Conservation (phyloP, 306 rosid species). For the Cicer judaicum region DNA sequence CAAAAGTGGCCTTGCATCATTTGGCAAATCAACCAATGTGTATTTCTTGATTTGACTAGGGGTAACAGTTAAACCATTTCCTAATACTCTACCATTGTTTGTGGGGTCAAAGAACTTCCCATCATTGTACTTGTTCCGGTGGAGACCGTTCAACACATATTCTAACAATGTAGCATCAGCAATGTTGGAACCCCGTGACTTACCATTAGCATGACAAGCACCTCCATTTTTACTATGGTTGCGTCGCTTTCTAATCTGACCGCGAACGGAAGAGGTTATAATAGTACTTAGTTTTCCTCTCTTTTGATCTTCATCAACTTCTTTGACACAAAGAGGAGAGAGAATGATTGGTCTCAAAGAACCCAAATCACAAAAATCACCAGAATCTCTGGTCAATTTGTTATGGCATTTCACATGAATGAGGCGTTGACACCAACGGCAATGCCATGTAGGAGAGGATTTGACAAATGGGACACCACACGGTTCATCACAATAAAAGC, state of each 20-base stretch:
- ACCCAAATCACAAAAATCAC: slow-evolving; percentile 78
- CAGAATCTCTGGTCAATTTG: slow-evolving; percentile 64
- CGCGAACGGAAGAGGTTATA: slow-evolving; percentile 57
- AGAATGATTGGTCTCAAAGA: slow-evolving; percentile 61
- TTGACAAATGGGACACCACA: slow-evolving; percentile 82
- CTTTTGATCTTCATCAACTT: slow-evolving; percentile 56
- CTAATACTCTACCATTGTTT: slow-evolving; percentile 43
- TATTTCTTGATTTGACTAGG: slow-evolving; percentile 53
- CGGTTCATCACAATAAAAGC: slow-evolving; percentile 72
- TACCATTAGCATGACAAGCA: slow-evolving; percentile 46
- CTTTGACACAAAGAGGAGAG: slow-evolving; percentile 71
- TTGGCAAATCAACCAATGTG: slow-evolving; percentile 65
- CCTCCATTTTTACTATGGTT: slow-evolving; percentile 54
- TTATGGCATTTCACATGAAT: slow-evolving; percentile 80
- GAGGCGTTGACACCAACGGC: slow-evolving; percentile 81
- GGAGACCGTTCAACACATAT: slow-evolving; percentile 57
- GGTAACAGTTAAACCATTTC: slow-evolving; percentile 44
- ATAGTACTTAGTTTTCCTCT: slow-evolving; percentile 53
- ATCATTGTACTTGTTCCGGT: slow-evolving; percentile 51
- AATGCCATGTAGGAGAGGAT: slow-evolving; percentile 83
- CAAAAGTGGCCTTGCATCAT: slow-evolving; percentile 74
- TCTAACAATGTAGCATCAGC: slow-evolving; percentile 55
- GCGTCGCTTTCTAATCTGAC: slow-evolving; percentile 61
- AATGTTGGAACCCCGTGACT: slow-evolving; percentile 43
- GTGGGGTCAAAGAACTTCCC: slow-evolving; percentile 45